Conservation (phyloP, 352 stramenopile genomes). For the Globisporangium polare region DNA sequence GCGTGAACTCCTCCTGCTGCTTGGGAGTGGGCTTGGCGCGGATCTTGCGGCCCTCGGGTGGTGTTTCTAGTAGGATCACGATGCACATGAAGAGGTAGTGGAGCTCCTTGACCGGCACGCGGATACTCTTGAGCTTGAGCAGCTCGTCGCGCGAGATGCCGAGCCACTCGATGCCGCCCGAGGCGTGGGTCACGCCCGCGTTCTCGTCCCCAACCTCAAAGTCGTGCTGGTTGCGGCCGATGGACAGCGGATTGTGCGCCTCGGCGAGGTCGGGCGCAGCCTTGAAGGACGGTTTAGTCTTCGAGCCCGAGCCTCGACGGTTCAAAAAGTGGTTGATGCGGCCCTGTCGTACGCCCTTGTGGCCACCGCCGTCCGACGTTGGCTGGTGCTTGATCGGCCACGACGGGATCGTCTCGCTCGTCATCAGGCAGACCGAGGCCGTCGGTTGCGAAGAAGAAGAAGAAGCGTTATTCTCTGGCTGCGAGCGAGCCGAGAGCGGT, state of each 20-base stretch:
- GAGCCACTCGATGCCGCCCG: constrained; percentile 51
- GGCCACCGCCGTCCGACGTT: constrained; percentile 47
- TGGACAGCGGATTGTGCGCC: constrained; percentile 11
- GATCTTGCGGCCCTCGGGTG: constrained; percentile 26
- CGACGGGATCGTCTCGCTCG: constrained; percentile 44
- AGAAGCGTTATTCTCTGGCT: background rate
- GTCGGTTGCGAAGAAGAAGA: background rate
- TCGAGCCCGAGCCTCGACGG: constrained; percentile 5
- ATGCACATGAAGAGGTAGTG: constrained; percentile 81
- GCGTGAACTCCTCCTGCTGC: constrained; percentile 47
- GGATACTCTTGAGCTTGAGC: constrained; percentile 56
- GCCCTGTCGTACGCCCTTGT: constrained; percentile 49
- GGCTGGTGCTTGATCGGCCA: constrained; percentile 56
- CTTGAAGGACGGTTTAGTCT: background rate
- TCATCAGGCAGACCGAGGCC: constrained; percentile 47
- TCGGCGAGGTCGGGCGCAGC: background rate
- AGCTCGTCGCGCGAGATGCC: constrained; percentile 67
- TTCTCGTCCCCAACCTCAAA: constrained; percentile 9
- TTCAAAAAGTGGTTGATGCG: constrained; percentile 72
- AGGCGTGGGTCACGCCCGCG: constrained; percentile 17
- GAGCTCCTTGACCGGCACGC: constrained; percentile 60
- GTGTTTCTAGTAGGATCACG: constrained; percentile 57
- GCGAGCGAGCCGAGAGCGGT: constrained; percentile 3
- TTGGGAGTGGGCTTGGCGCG: constrained; percentile 31
- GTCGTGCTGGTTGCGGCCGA: constrained; percentile 28